phyloP scores from a whole-genome alignment of 2,329 filamentous ascomycete species.

The Trichoderma sp. region DNA sequence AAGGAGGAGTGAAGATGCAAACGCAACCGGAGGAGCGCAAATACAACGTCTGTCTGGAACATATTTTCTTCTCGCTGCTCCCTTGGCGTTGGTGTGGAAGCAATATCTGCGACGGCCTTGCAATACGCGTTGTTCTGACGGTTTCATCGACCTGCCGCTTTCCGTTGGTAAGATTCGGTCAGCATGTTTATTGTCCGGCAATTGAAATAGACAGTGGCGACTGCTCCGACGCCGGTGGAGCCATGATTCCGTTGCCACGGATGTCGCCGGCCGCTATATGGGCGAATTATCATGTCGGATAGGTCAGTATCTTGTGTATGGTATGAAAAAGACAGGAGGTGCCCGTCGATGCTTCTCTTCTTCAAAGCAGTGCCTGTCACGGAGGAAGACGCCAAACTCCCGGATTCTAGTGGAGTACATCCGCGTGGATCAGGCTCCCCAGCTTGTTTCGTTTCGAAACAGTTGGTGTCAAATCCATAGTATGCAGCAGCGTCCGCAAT shows the following conservation, averaged over 20 bases:
- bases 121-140: constrained; percentile 3
- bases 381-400: background rate
- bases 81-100: background rate
- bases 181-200: background rate
- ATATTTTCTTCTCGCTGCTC: no score
- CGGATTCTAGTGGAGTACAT: background rate
- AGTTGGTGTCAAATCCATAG: constrained; percentile 17
- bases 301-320: no score
- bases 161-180: constrained; percentile 1
- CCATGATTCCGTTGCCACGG: background rate
- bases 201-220: background rate
- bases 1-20: no score
- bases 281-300: background rate
- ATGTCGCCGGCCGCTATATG: background rate
- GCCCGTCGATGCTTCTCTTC: constrained; percentile 5
- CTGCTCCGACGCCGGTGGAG: background rate
- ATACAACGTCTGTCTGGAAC: no score
- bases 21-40: no score
- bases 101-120: background rate
- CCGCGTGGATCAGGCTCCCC: background rate
- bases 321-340: background rate
- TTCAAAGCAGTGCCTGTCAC: background rate
- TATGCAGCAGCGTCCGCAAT: background rate
- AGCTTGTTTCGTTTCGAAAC: constrained; percentile 25
- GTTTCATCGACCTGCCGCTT: constrained; percentile 20